Percentiles rank a stretch among this genome's conserved stretches.
Evolutionary conservation across 805 yeast species (phyloP).

Genomic region (Ogataea nonfermentans): DNA sequence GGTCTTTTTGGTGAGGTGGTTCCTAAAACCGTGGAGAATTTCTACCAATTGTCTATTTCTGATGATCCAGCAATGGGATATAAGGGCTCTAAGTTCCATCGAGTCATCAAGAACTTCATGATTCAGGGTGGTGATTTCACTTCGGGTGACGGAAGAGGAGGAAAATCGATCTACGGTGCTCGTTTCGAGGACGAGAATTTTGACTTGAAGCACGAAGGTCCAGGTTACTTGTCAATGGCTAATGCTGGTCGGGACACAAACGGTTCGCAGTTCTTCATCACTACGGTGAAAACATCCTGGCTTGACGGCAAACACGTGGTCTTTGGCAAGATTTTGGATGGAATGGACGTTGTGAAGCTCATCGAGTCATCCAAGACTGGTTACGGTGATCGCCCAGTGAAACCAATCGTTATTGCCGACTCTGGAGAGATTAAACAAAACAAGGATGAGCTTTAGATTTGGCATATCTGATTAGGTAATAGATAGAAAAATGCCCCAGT

Average conservation of each 20-base stretch:
- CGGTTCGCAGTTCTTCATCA: constrained; percentile 94
- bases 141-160: constrained; percentile 67
- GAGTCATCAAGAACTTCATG: constrained; percentile 72
- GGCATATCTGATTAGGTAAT: constrained; percentile 5
- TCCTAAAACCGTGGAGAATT: constrained; percentile 88
- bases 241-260: constrained; percentile 78
- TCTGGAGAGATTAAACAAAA: constrained; percentile 61
- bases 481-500: background rate
- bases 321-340: constrained; percentile 90
- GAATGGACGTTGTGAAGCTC: constrained; percentile 74
- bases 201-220: constrained; percentile 61
- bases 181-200: constrained; percentile 71
- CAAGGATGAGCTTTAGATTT: constrained; percentile 22
- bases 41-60: constrained; percentile 74
- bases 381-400: constrained; percentile 69
- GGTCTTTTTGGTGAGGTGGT: constrained; percentile 86
- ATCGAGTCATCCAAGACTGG: constrained; percentile 73
- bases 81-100: constrained; percentile 63
- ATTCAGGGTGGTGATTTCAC: constrained; percentile 82
- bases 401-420: constrained; percentile 60
- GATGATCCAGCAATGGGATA: constrained; percentile 68
- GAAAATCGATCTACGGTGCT: constrained; percentile 69
- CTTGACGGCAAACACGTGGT: constrained; percentile 94
- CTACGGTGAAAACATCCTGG: constrained; percentile 90
- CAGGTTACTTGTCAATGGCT: constrained; percentile 75